Base-by-base conservation (phyloP, 73 alveolate genomes). In the Vitrella brassicaformis region DNA sequence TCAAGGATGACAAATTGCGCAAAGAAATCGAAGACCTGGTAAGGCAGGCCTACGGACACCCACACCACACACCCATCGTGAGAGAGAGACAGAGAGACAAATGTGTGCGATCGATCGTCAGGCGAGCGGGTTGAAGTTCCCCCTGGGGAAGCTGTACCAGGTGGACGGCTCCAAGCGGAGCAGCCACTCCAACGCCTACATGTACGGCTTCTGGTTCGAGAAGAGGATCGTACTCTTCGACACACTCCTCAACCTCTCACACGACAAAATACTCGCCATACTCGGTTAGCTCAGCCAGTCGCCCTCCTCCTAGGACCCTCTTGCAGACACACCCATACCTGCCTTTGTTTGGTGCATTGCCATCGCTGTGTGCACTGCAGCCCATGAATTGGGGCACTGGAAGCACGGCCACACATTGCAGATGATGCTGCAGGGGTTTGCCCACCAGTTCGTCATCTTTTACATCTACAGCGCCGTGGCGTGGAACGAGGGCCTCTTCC, bases 121-220 rank as follows among this genome's bases (percentile, higher is more conserved):
- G 46, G 81, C 81, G 27, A n/a, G 28, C 31, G 4, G 7, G 45
- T 14, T 73, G 46, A 73, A 46, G 28, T 73, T 19, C 47, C 73
- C 73, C 7, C 56, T 73, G 30, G 0, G 25, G 28, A 46, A 73
- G 74, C 47, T 73, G 66, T 31, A 10, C 56, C 73, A 47, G 26
- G 25, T 73, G 47, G 81, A 73, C 26, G 81, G 67, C 65, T 10
- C 65, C 64, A 47, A 39, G 74, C 46, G 81, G 29, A 9, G 32
- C 56, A 9, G 27, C 1, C 81, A 73, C 64, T 73, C 81, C 46
- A 73, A 73, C 73, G 81, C 81, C 39, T 73, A 28, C 73, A 8
- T 47, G n/a, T 73, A 28, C 32, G 81, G 81, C 47, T 73, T 73
- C 29, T 47, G 81, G 68, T 28, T 1, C 74, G n/a, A 4, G 75